Conservation (phyloP, 495 filamentous ascomycete genomes). For the Podospora bellae-mahoneyi region DNA sequence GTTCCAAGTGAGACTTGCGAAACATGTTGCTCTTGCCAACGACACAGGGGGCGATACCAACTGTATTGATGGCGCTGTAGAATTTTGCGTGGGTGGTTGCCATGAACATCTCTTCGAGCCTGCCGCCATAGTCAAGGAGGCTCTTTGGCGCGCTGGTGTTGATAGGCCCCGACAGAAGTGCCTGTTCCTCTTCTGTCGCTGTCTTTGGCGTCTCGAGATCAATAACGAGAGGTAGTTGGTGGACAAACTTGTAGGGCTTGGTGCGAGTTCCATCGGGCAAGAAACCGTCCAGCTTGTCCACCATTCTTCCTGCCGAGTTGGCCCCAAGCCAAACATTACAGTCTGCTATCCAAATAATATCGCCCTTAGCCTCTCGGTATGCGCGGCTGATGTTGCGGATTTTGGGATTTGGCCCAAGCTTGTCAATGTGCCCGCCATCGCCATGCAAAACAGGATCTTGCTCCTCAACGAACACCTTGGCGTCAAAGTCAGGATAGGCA, state of each 20-base stretch:
- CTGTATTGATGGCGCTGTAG: conserved; percentile 95
- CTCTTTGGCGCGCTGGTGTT: conserved; percentile 9
- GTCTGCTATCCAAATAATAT: conserved; percentile 92
- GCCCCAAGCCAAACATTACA: conserved; percentile 92
- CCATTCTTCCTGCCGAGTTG: conserved; percentile 78
- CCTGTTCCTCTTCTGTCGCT: conserved; percentile 21
- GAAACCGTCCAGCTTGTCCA: conserved; percentile 76
- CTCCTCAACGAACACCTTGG: conserved; percentile 74
- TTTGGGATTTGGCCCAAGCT: conserved; percentile 93
- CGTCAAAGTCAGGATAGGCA: conserved; percentile 72
- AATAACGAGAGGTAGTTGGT: conserved; percentile 85
- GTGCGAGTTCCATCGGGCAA: conserved; percentile 36
- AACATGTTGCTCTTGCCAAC: conserved; percentile 99
- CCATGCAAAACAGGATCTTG: conserved; percentile 74
- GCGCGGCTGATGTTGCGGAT: conserved; percentile 94
- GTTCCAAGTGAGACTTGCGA: conserved; percentile 82
- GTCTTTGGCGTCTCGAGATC: conserved; percentile 55
- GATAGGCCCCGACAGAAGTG: conserved; percentile 16
- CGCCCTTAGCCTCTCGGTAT: conserved; percentile 89
- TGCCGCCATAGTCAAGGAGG: conserved; percentile 57
- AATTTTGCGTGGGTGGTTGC: conserved; percentile 95
- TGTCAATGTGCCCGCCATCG: conserved; percentile 46
- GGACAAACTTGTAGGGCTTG: conserved; percentile 86
- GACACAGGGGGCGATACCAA: conserved; percentile 85
- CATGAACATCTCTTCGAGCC: conserved; percentile 91